Evolutionary conservation across 345 rosid species (phyloP), one percentile per base, ranked within the genome.

Genomic region (Eucalyptus polyanthemos): DNA sequence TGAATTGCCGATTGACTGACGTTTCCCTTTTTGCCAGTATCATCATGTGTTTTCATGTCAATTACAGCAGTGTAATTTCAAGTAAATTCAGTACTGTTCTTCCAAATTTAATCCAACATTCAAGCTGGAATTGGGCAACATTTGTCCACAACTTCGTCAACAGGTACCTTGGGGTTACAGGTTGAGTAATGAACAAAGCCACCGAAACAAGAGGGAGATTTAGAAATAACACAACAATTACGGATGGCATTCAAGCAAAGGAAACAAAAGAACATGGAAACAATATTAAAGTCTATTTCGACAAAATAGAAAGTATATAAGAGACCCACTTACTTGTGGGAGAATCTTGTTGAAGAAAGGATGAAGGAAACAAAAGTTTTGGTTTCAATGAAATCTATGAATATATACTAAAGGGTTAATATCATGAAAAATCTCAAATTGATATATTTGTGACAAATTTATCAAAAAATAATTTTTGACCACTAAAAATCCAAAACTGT

Each of bases 381-480:
- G 65, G 29, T 58, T 58, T 58, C 27, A 58, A 11, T 10, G 14
- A 58, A 58, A 58, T 58, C 0, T 25, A 25, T 58, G 65, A 58
- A 58, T 58, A 58, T 58, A 25, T 25, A 25, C 65, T 50, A 15
- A 50, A 50, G 19, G 3, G 19, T 50, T 50, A 50, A 50, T 50
- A 50, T 0, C 53, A 50, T 0, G 3, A 14, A 14, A 14, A 50
- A 14, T 0, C 17, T 0, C 0, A 50, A 50, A 50, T 3, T 50
- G 2, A 50, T 50, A 50, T 0, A 49, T 49, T 0, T 2, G 0
- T 50, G 7, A 50, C 3, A 50, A 50, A 50, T 50, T 50, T 50
- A 14, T 50, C 19, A 50, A 50, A 50, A 15, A 50, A 1, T 50
- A 50, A 50, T 15, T 14, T 50, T 50, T 50, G 0, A 15, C 53